Conservation (phyloP, 345 rosid species). For the Hibiscus tridactylites region DNA sequence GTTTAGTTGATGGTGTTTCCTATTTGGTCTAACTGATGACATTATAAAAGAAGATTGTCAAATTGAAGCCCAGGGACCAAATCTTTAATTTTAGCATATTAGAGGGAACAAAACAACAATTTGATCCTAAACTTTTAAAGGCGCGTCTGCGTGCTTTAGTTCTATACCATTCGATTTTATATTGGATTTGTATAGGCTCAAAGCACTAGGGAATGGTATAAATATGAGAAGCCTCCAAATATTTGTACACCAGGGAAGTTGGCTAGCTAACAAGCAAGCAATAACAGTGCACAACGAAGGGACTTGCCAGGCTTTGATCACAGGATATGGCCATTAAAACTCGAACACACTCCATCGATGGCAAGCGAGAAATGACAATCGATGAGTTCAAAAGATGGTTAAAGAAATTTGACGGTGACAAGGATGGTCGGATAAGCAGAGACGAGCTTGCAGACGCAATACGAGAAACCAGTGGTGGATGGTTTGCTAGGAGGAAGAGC, state of each 20-base stretch:
- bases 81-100: not conserved
- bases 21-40: not conserved
- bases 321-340: conserved; percentile 1
- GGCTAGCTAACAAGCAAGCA: not conserved
- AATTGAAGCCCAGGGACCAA: not conserved
- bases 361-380: conserved; percentile 9
- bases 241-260: not conserved
- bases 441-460: conserved; percentile 8
- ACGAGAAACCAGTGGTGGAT: not conserved
- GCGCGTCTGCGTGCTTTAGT: not conserved
- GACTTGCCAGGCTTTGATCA: not conserved
- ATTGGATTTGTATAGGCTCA: not conserved
- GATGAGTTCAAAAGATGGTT: conserved; percentile 8
- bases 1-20: not conserved
- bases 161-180: not conserved
- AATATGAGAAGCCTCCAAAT: not conserved
- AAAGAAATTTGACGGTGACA: not conserved
- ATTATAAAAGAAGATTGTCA: not conserved
- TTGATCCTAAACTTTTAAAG: not conserved
- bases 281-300: not conserved
- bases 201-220: not conserved
- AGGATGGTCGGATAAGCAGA: conserved; percentile 1
- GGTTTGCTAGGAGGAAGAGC: conserved; percentile 11
- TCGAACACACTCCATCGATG: not conserved
- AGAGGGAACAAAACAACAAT: not conserved